Percentiles rank a stretch among this genome's conserved stretches.
phyloP scores from a whole-genome alignment of 768 basidiomycete species.

The Russula emetica region DNA sequence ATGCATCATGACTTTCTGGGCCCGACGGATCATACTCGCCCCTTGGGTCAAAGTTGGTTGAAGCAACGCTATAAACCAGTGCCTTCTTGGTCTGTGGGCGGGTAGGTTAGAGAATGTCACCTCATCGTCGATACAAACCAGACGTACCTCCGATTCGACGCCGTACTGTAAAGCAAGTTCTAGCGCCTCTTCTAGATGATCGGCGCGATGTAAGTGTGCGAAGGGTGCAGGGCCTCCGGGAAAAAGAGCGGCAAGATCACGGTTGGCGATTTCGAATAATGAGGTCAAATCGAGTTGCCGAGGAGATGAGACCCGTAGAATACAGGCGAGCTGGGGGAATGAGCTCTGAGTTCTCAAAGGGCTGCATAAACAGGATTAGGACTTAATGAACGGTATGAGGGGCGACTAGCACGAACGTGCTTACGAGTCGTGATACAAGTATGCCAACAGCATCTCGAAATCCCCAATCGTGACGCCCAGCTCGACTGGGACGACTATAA shows the following conservation, averaged over 20 bases:
- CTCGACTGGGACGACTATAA: constrained; percentile 38
- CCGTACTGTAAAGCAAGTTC: constrained; percentile 46
- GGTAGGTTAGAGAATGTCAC: neutral
- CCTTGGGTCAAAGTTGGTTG: constrained; percentile 50
- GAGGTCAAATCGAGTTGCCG: constrained; percentile 53
- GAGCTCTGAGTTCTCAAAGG: constrained; percentile 27
- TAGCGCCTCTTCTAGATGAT: constrained; percentile 49
- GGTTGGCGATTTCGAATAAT: constrained; percentile 45
- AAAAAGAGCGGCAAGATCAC: constrained; percentile 45
- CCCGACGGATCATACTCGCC: constrained; percentile 28
- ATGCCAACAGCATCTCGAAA: constrained; percentile 53
- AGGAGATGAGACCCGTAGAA: constrained; percentile 56
- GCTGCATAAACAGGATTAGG: constrained; percentile 7
- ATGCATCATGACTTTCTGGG: constrained; percentile 19
- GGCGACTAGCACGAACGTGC: constrained; percentile 33
- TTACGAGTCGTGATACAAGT: constrained; percentile 67
- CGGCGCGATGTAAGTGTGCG: constrained; percentile 32
- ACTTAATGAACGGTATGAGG: neutral
- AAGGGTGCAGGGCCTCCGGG: constrained; percentile 47
- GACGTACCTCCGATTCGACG: constrained; percentile 46
- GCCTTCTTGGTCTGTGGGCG: constrained; percentile 51
- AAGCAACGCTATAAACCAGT: constrained; percentile 59
- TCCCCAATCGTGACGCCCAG: constrained; percentile 43
- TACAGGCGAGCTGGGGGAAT: constrained; percentile 46
- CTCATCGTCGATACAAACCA: neutral